phyloP scores from a whole-genome alignment of 75 land plant genomes.

The Cupressus sempervirens region DNA sequence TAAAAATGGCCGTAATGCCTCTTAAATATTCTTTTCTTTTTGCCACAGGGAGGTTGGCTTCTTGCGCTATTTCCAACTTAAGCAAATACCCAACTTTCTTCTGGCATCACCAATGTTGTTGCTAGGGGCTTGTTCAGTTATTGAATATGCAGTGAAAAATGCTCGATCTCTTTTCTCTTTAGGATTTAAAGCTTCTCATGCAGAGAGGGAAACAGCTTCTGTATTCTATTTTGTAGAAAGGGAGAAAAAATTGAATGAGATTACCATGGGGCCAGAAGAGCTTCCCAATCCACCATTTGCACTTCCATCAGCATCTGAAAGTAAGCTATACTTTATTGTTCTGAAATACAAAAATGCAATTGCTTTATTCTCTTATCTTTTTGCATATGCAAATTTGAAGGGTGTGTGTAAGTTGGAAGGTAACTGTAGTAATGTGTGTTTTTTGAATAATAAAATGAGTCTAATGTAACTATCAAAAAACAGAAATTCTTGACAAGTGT shows the following conservation, averaged over 20 bases:
- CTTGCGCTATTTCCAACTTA: slow-evolving; percentile 79
- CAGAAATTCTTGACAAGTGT: background rate
- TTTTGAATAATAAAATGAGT: background rate
- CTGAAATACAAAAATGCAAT: background rate
- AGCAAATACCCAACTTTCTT: slow-evolving; percentile 94
- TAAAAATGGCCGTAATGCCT: background rate
- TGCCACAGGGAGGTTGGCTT: slow-evolving; percentile 86
- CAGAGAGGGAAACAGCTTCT: slow-evolving; percentile 23
- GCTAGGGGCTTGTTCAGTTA: slow-evolving; percentile 55
- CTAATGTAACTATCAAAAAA: background rate
- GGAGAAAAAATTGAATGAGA: background rate
- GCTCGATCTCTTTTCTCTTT: slow-evolving; percentile 45
- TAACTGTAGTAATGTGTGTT: background rate
- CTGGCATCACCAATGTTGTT: slow-evolving; percentile 84
- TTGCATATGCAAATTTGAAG: background rate
- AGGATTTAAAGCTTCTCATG: slow-evolving; percentile 38
- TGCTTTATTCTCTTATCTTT: background rate
- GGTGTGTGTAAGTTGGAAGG: background rate
- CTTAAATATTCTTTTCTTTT: slow-evolving; percentile 10
- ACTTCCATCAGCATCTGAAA: background rate
- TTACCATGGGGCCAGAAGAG: background rate
- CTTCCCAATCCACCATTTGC: background rate
- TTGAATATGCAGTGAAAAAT: slow-evolving; percentile 42
- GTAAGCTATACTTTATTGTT: slow-evolving; percentile 1
- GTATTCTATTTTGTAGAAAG: background rate